Evolutionary conservation across 208 protist genomes (phyloP), one percentile per base, ranked within the genome.

Genomic region (Naegleria gruberi): DNA sequence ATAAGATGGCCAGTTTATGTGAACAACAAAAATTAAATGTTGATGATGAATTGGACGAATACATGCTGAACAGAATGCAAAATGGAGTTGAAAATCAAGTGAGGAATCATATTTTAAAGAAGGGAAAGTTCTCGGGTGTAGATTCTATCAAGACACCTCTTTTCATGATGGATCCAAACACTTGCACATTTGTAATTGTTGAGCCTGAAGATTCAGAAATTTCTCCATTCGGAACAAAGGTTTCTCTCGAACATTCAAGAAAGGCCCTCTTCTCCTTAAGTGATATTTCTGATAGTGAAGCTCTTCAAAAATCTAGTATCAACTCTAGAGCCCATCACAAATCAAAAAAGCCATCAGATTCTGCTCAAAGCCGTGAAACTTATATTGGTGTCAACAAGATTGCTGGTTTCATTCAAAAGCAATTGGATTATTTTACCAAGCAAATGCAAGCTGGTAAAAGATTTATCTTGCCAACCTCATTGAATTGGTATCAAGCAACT

Each of bases 401-500:
- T 10, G 12, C 15, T 10, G 12, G 23, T 30, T 55, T 55, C 37
- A 55, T 87, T 30, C 23, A 45, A 87, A 45, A 55, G 19, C 83
- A 87, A 87, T 37, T 44, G 10, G 83, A 87, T 6, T 87, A 87
- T 87, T 87, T 87, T 15, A 41, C 26, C 10, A 87, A 55, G 37
- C 83, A 87, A 55, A 87, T 87, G 83, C 44, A 45, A 6, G 34
- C 23, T 40, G 83, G 83, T 55, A 87, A 87, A 41, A 8, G 83
- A 17, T 87, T 42, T 87, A 41, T 87, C 6, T 87, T 87, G 12
- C 83, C 83, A 17, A 41, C 17, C 19, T 87, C 44, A 8, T 87
- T 87, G 1, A 47, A 87, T 55, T 87, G 83, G 83, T 87, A 87
- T 55, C 83, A 87, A 30, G 83, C 83, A 8, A 55, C 43, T 8